These are phyloP conservation scores for Rhizophagus clarus DNA, from an alignment of 192 early-diverging fungal species.

Conservation along the genomic window DNA sequence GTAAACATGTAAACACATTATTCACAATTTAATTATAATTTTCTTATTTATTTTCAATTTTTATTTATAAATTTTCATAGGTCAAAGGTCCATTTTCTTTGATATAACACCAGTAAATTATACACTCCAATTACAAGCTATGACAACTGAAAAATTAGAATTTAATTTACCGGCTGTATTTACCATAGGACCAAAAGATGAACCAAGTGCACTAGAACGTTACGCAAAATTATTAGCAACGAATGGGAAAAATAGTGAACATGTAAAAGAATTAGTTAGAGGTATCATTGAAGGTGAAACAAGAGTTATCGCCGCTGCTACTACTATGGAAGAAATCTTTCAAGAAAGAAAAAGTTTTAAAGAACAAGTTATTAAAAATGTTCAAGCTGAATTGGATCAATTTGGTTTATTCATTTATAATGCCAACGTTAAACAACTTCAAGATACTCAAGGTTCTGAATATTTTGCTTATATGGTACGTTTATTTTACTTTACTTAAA, in stretches of 20 bases:
- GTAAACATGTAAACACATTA: constrained; percentile 26
- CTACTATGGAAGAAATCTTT: constrained; percentile 65
- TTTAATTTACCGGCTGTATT: constrained; percentile 54
- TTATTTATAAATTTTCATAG: not conserved
- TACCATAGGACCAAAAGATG: constrained; percentile 50
- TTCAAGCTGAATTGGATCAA: constrained; percentile 56
- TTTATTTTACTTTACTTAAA: constrained; percentile 6
- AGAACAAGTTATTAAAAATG: constrained; percentile 48
- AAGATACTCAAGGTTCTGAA: constrained; percentile 52
- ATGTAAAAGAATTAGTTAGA: constrained; percentile 43
- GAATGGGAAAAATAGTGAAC: constrained; percentile 20
- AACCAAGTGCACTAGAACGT: constrained; percentile 9
- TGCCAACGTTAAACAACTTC: constrained; percentile 57
- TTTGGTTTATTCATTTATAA: constrained; percentile 61
- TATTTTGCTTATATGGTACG: constrained; percentile 56
- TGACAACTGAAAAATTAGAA: constrained; percentile 54
- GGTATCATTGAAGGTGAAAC: constrained; percentile 62
- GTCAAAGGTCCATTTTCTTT: constrained; percentile 25
- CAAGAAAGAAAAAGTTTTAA: constrained; percentile 55
- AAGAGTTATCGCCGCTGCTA: constrained; percentile 52
- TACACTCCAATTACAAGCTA: constrained; percentile 49
- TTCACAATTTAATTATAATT: no score
- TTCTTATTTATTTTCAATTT: not conserved
- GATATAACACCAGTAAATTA: constrained; percentile 49
- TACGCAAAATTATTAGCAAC: constrained; percentile 36